Evolutionary conservation across 306 rosid genomes (phyloP), one percentile per base, ranked within the genome.

Genomic region (Fagus crenata): DNA sequence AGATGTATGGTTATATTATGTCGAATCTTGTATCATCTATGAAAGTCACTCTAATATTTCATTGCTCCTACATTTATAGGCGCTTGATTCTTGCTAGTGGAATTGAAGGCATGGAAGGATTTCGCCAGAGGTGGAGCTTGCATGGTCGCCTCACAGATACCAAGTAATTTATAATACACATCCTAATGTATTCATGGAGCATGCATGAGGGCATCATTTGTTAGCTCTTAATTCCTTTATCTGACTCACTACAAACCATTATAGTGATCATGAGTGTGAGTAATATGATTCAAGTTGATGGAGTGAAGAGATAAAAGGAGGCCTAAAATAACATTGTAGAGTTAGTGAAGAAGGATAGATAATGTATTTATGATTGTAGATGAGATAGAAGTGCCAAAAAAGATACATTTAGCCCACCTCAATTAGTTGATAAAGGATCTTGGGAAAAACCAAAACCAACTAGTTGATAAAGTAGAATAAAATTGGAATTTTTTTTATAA

Each of bases 31-130:
- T 46, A 65, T n/a, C 5, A 46, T 72, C 43, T 67, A 28, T 67
- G 43, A 64, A 53, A 8, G 8, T 49, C 77, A 41, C 46, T 33
- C 67, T 77, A 54, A 73, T 33, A 18, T 17, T 5, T 68, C 83
- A 55, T 76, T n/a, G 33, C 42, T 84, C 70, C 60, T 65, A 75
- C 51, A 55, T 88, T 56, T 80, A 15, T 55, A 95, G 98, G 88
- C 98, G 80, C 77, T 82, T 90, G 73, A 95, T 92, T 88, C 98
- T 92, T 84, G 98, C 98, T 67, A 95, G 96, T 81, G 98, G 97
- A 73, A 49, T 85, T 32, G 90, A 88, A 82, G 97, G 98, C 76
- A 75, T 90, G 22, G 97, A 92, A 41, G 96, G 97, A 76, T 92
- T 95, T 80, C 93, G 93, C 81, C 92, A 92, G 82, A 82, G 97